Conservation (phyloP, 495 filamentous ascomycete genomes). For the Cetradonia linearis region DNA sequence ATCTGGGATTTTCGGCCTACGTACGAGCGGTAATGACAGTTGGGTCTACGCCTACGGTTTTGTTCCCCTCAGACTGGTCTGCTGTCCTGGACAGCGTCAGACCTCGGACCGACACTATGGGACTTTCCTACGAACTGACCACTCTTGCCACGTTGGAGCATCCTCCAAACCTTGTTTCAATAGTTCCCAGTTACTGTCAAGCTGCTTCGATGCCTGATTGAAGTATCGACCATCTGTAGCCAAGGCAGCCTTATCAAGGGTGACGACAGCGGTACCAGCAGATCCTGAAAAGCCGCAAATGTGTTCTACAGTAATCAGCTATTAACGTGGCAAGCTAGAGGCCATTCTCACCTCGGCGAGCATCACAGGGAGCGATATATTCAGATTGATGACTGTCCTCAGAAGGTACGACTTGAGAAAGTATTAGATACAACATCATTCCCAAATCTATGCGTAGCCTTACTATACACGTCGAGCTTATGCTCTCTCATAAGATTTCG, state of each 20-base stretch:
- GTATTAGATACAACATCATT: slow-evolving; percentile 14
- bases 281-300: slow-evolving; percentile 95
- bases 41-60: slow-evolving; percentile 85
- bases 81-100: slow-evolving; percentile 47
- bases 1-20: slow-evolving; percentile 17
- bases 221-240: slow-evolving; percentile 97
- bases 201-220: slow-evolving; percentile 88
- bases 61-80: slow-evolving; percentile 73
- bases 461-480: slow-evolving; percentile 92
- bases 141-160: slow-evolving; percentile 97
- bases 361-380: slow-evolving; percentile 93
- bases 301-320: slow-evolving; percentile 44
- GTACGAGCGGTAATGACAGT: slow-evolving; percentile 69
- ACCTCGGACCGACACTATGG: background rate
- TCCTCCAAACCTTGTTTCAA: slow-evolving; percentile 89
- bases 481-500: slow-evolving; percentile 80
- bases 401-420: slow-evolving; percentile 70
- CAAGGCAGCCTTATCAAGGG: slow-evolving; percentile 74
- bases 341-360: slow-evolving; percentile 56
- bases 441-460: slow-evolving; percentile 26
- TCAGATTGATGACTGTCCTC: slow-evolving; percentile 98
- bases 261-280: slow-evolving; percentile 85
- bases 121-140: slow-evolving; percentile 39
- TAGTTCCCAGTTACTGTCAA: slow-evolving; percentile 85
- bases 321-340: slow-evolving; percentile 8